Evolutionary conservation across 768 basidiomycete genomes (phyloP), one percentile per base, ranked within the genome.

Genomic region (Pulveroboletus sp.): DNA sequence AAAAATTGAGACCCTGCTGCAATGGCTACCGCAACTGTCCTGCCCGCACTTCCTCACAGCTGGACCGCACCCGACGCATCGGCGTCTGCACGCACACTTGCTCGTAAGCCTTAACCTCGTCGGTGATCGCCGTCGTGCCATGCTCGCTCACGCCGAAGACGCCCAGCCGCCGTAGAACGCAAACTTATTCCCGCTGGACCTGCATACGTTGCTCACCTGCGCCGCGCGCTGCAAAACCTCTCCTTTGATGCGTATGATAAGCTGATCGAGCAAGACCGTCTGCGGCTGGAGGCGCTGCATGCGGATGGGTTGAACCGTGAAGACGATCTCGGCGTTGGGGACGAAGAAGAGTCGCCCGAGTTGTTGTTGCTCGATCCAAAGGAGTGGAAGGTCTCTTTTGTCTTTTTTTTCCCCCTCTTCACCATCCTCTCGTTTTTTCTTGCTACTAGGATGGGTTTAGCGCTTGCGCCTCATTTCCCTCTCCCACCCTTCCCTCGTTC

Each of bases 301-400:
- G 72, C 63, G 5, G 68, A 69, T 37, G 81, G 75, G 17, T 60
- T 70, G 33, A 74, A 74, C 45, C 69, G 69, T 6, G 88, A 87
- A 52, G 89, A 90, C 60, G 94, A 94, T 73, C 82, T 92, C 12
- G 95, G 93, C 24, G 87, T 98, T 6, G 94, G 94, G 2, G 88
- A 92, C 50, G 97, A 98, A 70, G 75, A 82, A 53, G 95, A 98
- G 73, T 68, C 78, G 17, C 73, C 76, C 4, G 84, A 84, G 20
- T 59, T 93, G 40, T 67, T 93, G 34, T 65, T 73, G 38, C 73
- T 84, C n/a, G 95, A 99, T 73, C 90, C 95, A 6, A 97, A 97
- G 70, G 93, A 95, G 64, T 98, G 97, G 95, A 99, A 98, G 81
- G 90, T 89, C 54, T 35, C 73, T 25, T 21, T 47, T 14, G 37